Base-by-base conservation (phyloP, 495 filamentous ascomycete species). In the Neurospora tetrasperma region DNA sequence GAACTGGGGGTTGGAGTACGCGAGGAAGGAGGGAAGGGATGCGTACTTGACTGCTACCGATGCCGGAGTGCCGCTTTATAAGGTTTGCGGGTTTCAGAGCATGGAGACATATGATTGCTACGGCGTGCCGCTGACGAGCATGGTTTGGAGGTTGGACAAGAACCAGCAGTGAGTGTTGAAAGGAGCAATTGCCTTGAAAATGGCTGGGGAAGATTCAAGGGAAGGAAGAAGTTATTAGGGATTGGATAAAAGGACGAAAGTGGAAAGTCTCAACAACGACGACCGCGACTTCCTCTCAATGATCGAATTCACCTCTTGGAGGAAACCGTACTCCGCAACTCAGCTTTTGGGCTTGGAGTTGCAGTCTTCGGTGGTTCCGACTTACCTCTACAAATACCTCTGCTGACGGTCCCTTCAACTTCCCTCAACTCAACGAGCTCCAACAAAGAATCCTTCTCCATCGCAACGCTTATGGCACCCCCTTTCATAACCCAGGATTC, bases 1-100 rank as follows among this genome's bases (percentile, higher is more conserved):
- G 3, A 71, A 72, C 0, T 73, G 76, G 48, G 79, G 79, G 0
- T 18, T 80, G 11, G 74, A 77, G 7, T 44, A 69, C 0, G 78
- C 76, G 0, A 71, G 69, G 23, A 43, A 71, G 59, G 75, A 71
- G 1, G 72, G 72, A 1, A 71, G 42, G 38, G 69, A 75, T 18
- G 75, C 46, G 2, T 78, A 71, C 31, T 38, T 80, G 5, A 35
- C 72, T n/a, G 75, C 77, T 0, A 79, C 73, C 1, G 70, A 74
- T 10, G 70, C 72, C 4, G 78, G 77, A 1, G 46, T 42, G 48
- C 68, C 68, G 16, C 68, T 80, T 16, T 80, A 80, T 35, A 39
- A 70, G 7, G 14, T 18, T 12, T n/a, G 73, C 7, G 79, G 79
- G 1, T 78, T 80, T 40, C 27, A 71, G 31, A 42, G 59, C 2